These are phyloP conservation scores for Penicillium oxalicum DNA, from an alignment of 2,329 filamentous ascomycete genomes.

Conservation along the genomic window DNA sequence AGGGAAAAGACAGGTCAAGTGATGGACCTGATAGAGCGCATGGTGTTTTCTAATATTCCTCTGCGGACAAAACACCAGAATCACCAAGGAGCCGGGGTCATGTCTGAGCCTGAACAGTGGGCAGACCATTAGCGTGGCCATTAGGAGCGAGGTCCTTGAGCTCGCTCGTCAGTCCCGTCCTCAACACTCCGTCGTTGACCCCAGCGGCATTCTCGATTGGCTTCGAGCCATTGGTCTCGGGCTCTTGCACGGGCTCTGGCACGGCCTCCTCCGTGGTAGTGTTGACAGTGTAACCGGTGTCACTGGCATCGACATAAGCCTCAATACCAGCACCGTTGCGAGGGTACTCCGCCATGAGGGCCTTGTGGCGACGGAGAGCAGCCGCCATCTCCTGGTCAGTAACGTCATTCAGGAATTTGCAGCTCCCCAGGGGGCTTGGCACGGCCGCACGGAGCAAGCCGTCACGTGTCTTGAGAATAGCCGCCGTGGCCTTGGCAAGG, in stretches of 20 bases:
- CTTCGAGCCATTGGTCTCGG: not conserved
- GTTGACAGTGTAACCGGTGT: constrained; percentile 48
- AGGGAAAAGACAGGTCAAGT: no score
- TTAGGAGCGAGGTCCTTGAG: not conserved
- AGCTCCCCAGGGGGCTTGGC: constrained; percentile 60
- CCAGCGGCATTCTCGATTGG: not conserved
- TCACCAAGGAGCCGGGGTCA: not conserved
- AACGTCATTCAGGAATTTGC: constrained; percentile 64
- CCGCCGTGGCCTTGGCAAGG: constrained; percentile 52
- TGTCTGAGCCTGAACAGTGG: not conserved
- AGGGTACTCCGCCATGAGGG: constrained; percentile 56
- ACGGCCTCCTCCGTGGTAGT: not conserved
- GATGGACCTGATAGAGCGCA: no score
- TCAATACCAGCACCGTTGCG: constrained; percentile 61
- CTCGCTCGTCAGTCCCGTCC: not conserved
- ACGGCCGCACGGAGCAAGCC: constrained; percentile 63
- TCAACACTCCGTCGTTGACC: not conserved
- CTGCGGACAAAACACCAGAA: no score
- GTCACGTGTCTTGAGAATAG: constrained; percentile 66
- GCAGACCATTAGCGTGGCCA: not conserved
- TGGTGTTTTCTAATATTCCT: no score
- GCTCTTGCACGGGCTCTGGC: not conserved
- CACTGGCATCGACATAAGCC: constrained; percentile 62
- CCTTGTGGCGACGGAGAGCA: constrained; percentile 59
- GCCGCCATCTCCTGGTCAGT: constrained; percentile 55